A percentile compares a stretch with the other conserved stretches of the same genome.
These are phyloP conservation scores for Apodospora peruviana DNA, from an alignment of 495 filamentous ascomycete genomes.

Conservation along the genomic window DNA sequence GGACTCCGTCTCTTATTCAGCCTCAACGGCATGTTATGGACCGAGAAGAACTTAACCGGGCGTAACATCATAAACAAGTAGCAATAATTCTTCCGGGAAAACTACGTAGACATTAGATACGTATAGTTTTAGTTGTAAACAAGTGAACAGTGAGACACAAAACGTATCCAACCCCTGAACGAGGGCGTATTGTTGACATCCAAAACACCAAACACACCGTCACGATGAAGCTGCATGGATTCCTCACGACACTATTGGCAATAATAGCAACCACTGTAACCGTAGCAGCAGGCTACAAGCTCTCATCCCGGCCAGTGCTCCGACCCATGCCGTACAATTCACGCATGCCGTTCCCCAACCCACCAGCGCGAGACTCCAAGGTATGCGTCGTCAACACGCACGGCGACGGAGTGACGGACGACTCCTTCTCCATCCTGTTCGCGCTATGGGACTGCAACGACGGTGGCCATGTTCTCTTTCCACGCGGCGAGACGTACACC, in stretches of 20 bases:
- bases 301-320: slow-evolving; percentile 21
- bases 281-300: background rate
- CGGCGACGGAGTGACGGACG: slow-evolving; percentile 47
- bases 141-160: too few species aligned
- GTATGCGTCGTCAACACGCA: slow-evolving; percentile 29
- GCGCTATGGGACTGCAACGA: slow-evolving; percentile 58
- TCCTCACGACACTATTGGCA: slow-evolving; percentile 3
- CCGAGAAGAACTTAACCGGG: background rate
- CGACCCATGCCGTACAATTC: slow-evolving; percentile 22
- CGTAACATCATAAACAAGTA: background rate
- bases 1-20: background rate
- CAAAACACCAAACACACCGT: background rate
- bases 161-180: background rate
- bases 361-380: slow-evolving; percentile 12
- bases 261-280: background rate
- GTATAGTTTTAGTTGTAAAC: background rate
- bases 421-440: slow-evolving; percentile 50
- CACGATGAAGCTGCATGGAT: slow-evolving; percentile 4
- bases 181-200: background rate
- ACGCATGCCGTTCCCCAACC: slow-evolving; percentile 16
- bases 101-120: too few species aligned
- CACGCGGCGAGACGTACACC: slow-evolving; percentile 44
- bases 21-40: background rate
- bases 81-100: too few species aligned
- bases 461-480: slow-evolving; percentile 61